These are phyloP conservation scores for Rhododendron kiyosumense DNA, from an alignment of 148 eudicot genomes.

Conservation along the genomic window DNA sequence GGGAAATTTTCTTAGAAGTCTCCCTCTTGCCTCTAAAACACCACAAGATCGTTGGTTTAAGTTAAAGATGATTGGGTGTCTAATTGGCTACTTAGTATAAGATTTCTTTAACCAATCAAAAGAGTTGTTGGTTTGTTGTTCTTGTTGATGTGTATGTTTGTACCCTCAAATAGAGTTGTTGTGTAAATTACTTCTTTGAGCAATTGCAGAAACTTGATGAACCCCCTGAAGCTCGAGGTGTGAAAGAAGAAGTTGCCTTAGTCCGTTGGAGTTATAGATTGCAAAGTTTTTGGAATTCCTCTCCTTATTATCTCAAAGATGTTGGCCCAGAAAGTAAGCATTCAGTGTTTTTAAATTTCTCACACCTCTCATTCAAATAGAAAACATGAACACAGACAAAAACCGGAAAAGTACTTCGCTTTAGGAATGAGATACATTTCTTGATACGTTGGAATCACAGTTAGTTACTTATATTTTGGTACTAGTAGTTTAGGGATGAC, in stretches of 20 bases:
- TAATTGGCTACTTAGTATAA: background rate
- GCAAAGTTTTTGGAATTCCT: slow-evolving; percentile 27
- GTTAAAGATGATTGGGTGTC: background rate
- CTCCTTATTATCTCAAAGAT: slow-evolving; percentile 32
- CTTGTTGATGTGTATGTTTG: background rate
- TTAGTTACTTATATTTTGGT: background rate
- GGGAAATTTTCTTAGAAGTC: background rate
- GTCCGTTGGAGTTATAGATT: slow-evolving; percentile 19
- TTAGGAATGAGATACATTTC: background rate
- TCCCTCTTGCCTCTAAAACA: background rate
- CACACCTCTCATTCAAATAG: background rate
- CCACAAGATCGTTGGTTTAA: background rate
- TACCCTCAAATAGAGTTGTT: background rate
- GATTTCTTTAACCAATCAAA: background rate
- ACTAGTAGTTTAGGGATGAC: background rate
- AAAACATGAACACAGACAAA: background rate
- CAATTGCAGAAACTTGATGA: slow-evolving; percentile 24
- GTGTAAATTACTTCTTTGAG: background rate
- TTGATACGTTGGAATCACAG: background rate
- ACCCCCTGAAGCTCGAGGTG: slow-evolving; percentile 20
- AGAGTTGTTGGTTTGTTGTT: background rate
- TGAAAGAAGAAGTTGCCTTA: slow-evolving; percentile 10
- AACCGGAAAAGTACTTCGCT: background rate
- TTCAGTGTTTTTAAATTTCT: background rate
- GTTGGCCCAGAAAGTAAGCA: slow-evolving; percentile 22